Conservation (phyloP, 2,329 filamentous ascomycete species). For the Hypoxylon sp. region DNA sequence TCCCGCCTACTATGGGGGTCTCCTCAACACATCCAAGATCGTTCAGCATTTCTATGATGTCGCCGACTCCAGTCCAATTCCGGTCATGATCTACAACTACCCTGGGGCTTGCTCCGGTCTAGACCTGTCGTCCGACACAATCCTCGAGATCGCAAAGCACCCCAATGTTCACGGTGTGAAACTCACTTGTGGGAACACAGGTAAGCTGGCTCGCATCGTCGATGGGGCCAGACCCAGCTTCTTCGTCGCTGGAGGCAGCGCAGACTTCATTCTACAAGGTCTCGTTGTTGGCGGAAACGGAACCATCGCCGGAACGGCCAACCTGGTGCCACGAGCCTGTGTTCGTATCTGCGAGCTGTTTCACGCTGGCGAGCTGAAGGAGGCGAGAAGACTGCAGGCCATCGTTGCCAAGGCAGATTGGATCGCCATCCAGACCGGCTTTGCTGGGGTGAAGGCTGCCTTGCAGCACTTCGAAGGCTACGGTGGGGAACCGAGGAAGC, state of each 20-base stretch:
- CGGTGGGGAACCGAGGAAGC: slow-evolving; percentile 58
- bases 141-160: slow-evolving; percentile 66
- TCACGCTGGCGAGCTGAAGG: slow-evolving; percentile 64
- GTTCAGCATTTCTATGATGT: slow-evolving; percentile 74
- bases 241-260: slow-evolving; percentile 79
- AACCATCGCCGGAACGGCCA: slow-evolving; percentile 80
- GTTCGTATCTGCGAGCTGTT: slow-evolving; percentile 74
- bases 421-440: slow-evolving; percentile 64
- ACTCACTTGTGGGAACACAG: slow-evolving; percentile 75
- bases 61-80: slow-evolving; percentile 70
- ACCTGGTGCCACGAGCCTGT: slow-evolving; percentile 77
- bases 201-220: slow-evolving; percentile 64
- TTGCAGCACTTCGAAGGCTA: slow-evolving; percentile 59
- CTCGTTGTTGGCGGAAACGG: slow-evolving; percentile 79
- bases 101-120: slow-evolving; percentile 70
- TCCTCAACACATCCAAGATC: slow-evolving; percentile 71
- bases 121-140: slow-evolving; percentile 70
- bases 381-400: slow-evolving; percentile 57
- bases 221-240: slow-evolving; percentile 61
- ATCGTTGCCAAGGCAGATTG: slow-evolving; percentile 63
- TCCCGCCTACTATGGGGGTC: slow-evolving; percentile 76
- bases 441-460: slow-evolving; percentile 64
- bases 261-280: slow-evolving; percentile 81
- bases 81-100: slow-evolving; percentile 75
- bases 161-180: slow-evolving; percentile 75